These are phyloP conservation scores for Silene noctiflora DNA, from an alignment of 179 eudicot genomes.

Conservation along the genomic window DNA sequence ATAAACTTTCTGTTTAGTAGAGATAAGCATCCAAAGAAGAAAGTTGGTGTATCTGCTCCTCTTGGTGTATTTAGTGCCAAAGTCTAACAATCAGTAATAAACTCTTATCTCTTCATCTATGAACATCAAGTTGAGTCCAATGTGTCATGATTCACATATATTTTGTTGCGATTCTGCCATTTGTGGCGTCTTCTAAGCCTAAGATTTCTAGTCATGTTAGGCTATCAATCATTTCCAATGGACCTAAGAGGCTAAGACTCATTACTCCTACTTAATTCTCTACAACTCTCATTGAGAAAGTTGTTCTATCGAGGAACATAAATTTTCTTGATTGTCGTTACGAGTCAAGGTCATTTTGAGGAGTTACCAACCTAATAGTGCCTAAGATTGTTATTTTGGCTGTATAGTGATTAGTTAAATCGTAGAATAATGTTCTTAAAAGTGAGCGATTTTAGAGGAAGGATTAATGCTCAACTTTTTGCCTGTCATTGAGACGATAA, in stretches of 20 bases:
- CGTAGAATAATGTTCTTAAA: background rate
- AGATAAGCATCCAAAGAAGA: no score
- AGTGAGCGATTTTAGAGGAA: background rate
- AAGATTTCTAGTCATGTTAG: background rate
- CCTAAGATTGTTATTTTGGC: background rate
- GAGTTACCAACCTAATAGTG: background rate
- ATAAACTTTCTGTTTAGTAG: no score
- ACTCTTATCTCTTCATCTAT: no score
- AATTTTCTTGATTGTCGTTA: background rate
- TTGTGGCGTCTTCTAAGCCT: constrained; percentile 2
- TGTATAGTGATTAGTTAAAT: constrained; percentile 4
- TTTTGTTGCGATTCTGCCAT: background rate
- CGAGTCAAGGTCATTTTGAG: background rate
- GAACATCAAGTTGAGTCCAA: background rate
- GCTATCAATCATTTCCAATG: background rate
- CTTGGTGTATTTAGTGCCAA: no score
- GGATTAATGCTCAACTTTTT: background rate
- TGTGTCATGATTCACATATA: background rate
- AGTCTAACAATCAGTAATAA: no score
- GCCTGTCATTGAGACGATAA: background rate
- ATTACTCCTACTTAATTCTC: no score
- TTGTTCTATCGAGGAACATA: background rate
- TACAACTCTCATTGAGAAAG: background rate
- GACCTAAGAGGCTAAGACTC: no score
- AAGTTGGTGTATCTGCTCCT: no score